A percentile compares a stretch with the other conserved stretches of the same genome.
phyloP scores from a whole-genome alignment of 805 yeast genomes.

The Lipomyces oligophaga region DNA sequence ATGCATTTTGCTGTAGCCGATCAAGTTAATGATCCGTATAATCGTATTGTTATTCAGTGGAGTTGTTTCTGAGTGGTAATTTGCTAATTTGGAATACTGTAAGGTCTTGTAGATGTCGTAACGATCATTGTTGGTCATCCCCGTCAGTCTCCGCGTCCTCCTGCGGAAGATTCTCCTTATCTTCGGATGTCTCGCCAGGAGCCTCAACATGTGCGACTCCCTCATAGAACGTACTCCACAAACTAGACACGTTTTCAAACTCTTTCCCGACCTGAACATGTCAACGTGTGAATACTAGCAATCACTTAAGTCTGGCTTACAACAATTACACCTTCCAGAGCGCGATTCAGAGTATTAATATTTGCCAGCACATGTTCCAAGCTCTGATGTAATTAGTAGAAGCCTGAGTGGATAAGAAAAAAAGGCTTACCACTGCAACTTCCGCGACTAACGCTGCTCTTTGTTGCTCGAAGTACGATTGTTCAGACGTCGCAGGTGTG shows the following conservation, averaged over 20 bases:
- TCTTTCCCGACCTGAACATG: constrained; percentile 55
- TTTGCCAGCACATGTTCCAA: constrained; percentile 65
- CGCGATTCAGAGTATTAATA: constrained; percentile 60
- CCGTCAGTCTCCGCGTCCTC: constrained; percentile 9
- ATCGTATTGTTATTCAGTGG: too few species aligned
- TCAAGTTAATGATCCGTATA: too few species aligned
- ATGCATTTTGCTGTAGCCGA: too few species aligned
- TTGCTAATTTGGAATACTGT: too few species aligned
- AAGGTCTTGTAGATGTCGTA: too few species aligned
- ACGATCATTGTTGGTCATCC: not conserved
- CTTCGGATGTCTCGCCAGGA: constrained; percentile 16
- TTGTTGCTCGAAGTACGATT: constrained; percentile 53
- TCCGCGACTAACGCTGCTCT: constrained; percentile 57
- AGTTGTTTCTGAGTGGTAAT: too few species aligned
- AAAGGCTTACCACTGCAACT: constrained; percentile 41
- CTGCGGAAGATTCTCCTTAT: constrained; percentile 13
- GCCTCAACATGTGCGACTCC: constrained; percentile 35
- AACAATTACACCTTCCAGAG: constrained; percentile 62
- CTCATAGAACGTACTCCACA: constrained; percentile 68
- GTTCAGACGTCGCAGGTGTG: too few species aligned
- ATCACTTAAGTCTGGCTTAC: constrained; percentile 32
- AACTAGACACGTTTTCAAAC: constrained; percentile 63
- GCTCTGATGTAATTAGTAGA: constrained; percentile 21
- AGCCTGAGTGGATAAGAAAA: not conserved
- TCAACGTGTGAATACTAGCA: not conserved